Conservation (phyloP, 2,329 filamentous ascomycete species). For the Colletotrichum somersetense region DNA sequence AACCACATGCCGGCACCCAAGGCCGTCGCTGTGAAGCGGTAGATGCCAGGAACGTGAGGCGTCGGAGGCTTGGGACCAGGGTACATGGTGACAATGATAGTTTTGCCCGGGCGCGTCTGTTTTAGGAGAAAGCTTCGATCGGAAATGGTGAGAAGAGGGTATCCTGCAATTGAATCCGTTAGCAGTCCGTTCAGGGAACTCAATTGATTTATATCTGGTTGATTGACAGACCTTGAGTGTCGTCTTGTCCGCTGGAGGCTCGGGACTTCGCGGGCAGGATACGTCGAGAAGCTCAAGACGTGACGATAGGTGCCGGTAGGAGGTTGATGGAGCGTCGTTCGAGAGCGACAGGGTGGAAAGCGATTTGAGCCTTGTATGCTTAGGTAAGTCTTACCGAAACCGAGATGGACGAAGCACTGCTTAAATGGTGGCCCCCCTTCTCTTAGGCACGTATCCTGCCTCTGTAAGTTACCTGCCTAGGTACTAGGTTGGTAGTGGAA, state of each 20-base stretch:
- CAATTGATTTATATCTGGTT: not conserved
- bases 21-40: constrained; percentile 87
- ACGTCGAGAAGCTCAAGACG: constrained; percentile 2
- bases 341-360: constrained; percentile 1
- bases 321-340: constrained; percentile 9
- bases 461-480: not conserved
- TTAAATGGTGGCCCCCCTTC: not conserved
- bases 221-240: constrained; percentile 11
- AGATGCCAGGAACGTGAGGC: constrained; percentile 71
- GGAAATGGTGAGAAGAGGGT: not conserved
- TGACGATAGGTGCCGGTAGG: not conserved
- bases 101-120: constrained; percentile 13
- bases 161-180: constrained; percentile 8
- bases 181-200: not conserved
- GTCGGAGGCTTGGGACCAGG: constrained; percentile 54
- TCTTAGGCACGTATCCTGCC: constrained; percentile 3
- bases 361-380: constrained; percentile 20
- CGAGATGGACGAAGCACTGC: not conserved
- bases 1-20: constrained; percentile 99
- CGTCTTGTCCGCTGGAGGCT: constrained; percentile 6
- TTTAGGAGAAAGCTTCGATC: constrained; percentile 8
- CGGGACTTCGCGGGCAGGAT: constrained; percentile 4
- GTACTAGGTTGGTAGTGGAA: not conserved
- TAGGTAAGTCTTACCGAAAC: constrained; percentile 27
- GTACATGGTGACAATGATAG: constrained; percentile 25